Conservation (phyloP, 345 rosid genomes). For the Linum tenue region DNA sequence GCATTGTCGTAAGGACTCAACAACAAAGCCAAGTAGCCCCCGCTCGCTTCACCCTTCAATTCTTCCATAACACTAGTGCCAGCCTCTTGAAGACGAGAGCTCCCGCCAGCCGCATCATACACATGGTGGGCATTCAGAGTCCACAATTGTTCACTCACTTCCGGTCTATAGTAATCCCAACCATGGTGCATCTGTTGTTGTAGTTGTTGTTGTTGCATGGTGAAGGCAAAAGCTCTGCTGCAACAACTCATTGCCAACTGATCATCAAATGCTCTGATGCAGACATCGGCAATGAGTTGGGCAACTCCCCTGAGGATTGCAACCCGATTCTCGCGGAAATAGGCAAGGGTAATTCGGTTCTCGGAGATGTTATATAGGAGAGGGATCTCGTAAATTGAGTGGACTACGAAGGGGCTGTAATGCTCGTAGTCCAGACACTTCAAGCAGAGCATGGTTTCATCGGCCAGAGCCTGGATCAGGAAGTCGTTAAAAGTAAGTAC, state of each 20-base stretch:
- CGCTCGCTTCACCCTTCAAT: neutral
- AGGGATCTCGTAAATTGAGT: constrained; percentile 12
- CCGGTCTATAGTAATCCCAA: no score
- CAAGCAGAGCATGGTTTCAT: constrained; percentile 46
- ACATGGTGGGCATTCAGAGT: no score
- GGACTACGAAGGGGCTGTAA: neutral
- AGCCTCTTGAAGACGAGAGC: neutral
- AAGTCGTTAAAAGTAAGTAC: constrained; percentile 24
- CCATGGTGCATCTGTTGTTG: no score
- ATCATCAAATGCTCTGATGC: constrained; percentile 45
- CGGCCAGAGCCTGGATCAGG: constrained; percentile 28
- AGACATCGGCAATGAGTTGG: constrained; percentile 28
- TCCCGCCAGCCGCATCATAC: neutral
- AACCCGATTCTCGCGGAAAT: constrained; percentile 29
- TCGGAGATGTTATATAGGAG: constrained; percentile 21
- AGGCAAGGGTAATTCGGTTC: constrained; percentile 19
- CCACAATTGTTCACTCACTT: no score
- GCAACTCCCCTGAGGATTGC: constrained; percentile 16
- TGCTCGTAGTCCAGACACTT: constrained; percentile 24
- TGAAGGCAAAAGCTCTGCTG: neutral
- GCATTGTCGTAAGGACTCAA: neutral
- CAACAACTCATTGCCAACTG: constrained; percentile 9
- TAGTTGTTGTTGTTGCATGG: no score
- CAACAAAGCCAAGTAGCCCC: neutral
- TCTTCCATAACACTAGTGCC: neutral